These are phyloP conservation scores for Candida pini DNA, from an alignment of 805 yeast genomes.

Conservation along the genomic window DNA sequence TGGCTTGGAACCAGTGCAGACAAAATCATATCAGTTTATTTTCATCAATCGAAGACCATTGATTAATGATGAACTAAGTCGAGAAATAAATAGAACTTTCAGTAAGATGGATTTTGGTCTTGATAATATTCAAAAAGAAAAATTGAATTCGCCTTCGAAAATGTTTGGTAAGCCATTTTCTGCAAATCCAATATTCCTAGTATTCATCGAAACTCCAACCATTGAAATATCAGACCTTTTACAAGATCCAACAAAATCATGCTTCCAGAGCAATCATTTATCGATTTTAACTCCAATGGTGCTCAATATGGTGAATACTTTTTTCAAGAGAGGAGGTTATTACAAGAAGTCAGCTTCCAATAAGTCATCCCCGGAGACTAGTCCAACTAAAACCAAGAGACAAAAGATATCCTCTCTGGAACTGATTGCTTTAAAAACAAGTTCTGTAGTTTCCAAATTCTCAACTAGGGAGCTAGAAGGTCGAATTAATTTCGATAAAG, in stretches of 20 bases:
- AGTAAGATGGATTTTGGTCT: slow-evolving; percentile 15
- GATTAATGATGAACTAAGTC: slow-evolving; percentile 14
- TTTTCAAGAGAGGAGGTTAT: slow-evolving; percentile 9
- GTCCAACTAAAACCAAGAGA: not conserved
- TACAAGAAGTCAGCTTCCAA: too few species aligned
- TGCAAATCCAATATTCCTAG: slow-evolving; percentile 34
- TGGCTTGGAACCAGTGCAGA: slow-evolving; percentile 30
- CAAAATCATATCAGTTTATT: slow-evolving; percentile 38
- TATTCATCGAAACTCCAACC: slow-evolving; percentile 19
- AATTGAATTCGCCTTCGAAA: slow-evolving; percentile 16
- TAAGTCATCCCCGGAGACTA: too few species aligned
- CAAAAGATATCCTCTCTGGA: not conserved
- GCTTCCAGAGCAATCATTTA: slow-evolving; percentile 22
- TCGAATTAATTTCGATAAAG: not conserved
- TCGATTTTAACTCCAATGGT: slow-evolving; percentile 28
- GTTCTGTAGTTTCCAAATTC: slow-evolving; percentile 2
- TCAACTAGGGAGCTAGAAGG: slow-evolving; percentile 1
- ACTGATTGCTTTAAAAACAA: slow-evolving; percentile 2
- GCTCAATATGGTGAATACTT: slow-evolving; percentile 25
- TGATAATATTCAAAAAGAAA: not conserved
- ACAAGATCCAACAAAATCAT: slow-evolving; percentile 35
- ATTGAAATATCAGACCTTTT: slow-evolving; percentile 29
- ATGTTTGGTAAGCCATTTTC: slow-evolving; percentile 29
- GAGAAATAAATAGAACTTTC: slow-evolving; percentile 23
- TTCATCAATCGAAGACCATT: slow-evolving; percentile 38